Percentiles rank a stretch among this genome's conserved stretches.
These are phyloP conservation scores for Begonia masoniana DNA, from an alignment of 306 rosid species.

Conservation along the genomic window DNA sequence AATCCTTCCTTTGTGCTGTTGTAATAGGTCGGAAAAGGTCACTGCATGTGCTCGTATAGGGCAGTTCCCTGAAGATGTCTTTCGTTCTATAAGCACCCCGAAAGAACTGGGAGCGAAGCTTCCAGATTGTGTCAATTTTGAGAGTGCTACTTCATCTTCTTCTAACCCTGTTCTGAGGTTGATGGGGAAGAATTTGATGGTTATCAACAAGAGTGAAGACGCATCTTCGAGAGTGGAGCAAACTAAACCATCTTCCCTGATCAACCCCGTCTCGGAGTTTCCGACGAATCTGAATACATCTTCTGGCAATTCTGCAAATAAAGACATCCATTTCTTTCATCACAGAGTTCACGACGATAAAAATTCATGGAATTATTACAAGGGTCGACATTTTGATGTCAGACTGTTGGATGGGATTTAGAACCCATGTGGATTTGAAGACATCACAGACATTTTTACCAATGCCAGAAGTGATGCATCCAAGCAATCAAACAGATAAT, in stretches of 20 bases:
- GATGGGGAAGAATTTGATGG: slow-evolving; percentile 65
- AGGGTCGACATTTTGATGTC: slow-evolving; percentile 17
- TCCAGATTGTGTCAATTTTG: slow-evolving; percentile 2
- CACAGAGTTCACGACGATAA: slow-evolving; percentile 16
- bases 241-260: slow-evolving; percentile 15
- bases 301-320: slow-evolving; percentile 16
- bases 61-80: not conserved
- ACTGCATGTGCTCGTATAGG: not conserved
- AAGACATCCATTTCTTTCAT: slow-evolving; percentile 11
- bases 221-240: slow-evolving; percentile 4
- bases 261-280: slow-evolving; percentile 18
- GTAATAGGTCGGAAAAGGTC: too few species aligned
- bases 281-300: slow-evolving; percentile 15
- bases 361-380: slow-evolving; percentile 11
- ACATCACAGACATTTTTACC: slow-evolving; percentile 6
- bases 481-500: slow-evolving; percentile 17
- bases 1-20: slow-evolving; percentile 8
- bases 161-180: slow-evolving; percentile 40
- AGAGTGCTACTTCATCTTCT: slow-evolving; percentile 32
- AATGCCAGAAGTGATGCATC: slow-evolving; percentile 15
- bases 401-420: slow-evolving; percentile 9
- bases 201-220: slow-evolving; percentile 34
- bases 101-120: not conserved
- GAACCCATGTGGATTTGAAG: slow-evolving; percentile 8
- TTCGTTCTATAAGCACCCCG: not conserved